Base-by-base conservation (phyloP, 1,139 yeast species). In the Zhuliangozyma blackwelliae region DNA sequence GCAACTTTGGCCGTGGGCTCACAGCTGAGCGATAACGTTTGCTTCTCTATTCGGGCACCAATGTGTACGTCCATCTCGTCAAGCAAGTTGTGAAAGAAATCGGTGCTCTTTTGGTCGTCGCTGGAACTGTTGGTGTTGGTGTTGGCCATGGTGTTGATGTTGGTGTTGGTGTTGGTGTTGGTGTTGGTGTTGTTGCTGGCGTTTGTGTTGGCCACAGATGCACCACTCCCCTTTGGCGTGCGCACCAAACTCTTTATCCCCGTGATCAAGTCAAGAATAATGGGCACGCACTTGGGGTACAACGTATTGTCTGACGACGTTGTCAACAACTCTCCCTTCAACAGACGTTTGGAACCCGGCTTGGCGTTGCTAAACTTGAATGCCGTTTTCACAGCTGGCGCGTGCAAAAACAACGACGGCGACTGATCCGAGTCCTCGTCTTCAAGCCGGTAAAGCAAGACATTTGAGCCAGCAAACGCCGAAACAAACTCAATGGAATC, bases 1-100 rank as follows among this genome's bases (percentile, higher is more conserved):
- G 89, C 90, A 1, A 92, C 95, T 53, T 86, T 87, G 0, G 97
- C 97, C 10, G 82, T 81, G 0, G 98, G 97, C 45, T 86, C 92
- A 68, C 97, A 92, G 48, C 95, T 84, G 36, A 92, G 65, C 4
- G 85, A 75, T 25, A 92, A 57, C 35, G 75, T 77, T 54, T 92
- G 97, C 28, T 79, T 75, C 23, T 82, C 88, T 35, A 90, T 73
- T 34, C 76, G 66, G 5, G 89, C 49, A 1, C 83, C 79, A 37
- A 86, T 57, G 40, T 78, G 81, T 20, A 89, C 52, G 47, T 86
- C 90, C 40, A 84, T 59, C 25, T 75, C 73, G 22, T 70, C 59
- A 11, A 80, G 47, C 4, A 78, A 31, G 13, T 58, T 59, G 25
- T 63, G 57, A 28, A 75, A 55, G 33, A 72, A 67, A 28, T 62